Evolutionary conservation across 2,329 filamentous ascomycete genomes (phyloP).

Genomic region (Pseudopyricularia javanii): DNA sequence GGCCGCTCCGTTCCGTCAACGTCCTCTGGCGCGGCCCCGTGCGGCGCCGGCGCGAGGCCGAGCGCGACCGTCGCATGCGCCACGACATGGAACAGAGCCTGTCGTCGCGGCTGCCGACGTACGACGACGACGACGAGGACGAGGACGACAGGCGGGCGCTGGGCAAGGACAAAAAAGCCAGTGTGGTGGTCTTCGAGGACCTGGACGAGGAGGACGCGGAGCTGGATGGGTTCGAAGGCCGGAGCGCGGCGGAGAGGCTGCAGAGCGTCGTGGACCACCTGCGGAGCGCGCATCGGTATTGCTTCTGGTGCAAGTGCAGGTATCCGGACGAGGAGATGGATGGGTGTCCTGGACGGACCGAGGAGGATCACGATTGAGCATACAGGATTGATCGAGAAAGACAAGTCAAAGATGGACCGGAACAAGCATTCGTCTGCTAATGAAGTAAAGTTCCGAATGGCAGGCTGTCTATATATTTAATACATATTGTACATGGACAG

Average conservation of each 20-base stretch:
- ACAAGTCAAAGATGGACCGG: not conserved
- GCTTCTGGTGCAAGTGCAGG: slow-evolving; percentile 88
- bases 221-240: slow-evolving; percentile 64
- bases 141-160: slow-evolving; percentile 59
- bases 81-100: slow-evolving; percentile 52
- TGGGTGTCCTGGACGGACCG: slow-evolving; percentile 75
- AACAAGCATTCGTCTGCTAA: not conserved
- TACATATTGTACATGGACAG: not conserved
- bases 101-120: slow-evolving; percentile 41
- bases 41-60: slow-evolving; percentile 54
- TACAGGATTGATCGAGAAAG: not conserved
- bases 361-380: slow-evolving; percentile 59
- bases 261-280: slow-evolving; percentile 55
- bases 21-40: slow-evolving; percentile 71
- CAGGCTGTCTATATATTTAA: not conserved
- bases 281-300: slow-evolving; percentile 64
- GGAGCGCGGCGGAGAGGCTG: slow-evolving; percentile 56
- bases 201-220: slow-evolving; percentile 71
- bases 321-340: slow-evolving; percentile 69
- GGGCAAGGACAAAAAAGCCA: slow-evolving; percentile 50
- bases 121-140: slow-evolving; percentile 45
- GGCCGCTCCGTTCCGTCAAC: slow-evolving; percentile 54
- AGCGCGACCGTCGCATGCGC: slow-evolving; percentile 53
- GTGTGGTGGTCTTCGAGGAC: slow-evolving; percentile 48
- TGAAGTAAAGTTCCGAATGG: not conserved